Base-by-base conservation (phyloP, 139 green algal genomes). In the Micractinium conductrix region DNA sequence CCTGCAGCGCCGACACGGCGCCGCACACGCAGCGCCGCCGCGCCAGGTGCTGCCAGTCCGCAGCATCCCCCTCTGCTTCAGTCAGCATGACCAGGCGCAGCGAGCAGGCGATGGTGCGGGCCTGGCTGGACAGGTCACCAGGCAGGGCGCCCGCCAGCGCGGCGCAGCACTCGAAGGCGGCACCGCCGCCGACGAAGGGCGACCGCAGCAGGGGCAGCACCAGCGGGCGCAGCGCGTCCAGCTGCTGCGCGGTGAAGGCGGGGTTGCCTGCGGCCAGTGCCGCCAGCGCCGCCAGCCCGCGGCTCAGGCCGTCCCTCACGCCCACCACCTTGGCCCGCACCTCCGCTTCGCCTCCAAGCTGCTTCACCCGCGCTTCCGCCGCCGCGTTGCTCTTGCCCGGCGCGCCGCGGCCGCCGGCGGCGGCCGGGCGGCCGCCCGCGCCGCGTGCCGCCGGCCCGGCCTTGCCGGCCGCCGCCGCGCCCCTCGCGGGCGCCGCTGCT, bases 181-280 rank as follows among this genome's bases (percentile, higher is more conserved):
- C 88, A n/a, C 80, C 79, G 63, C 86, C 83, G 79, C 94, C 93
- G 4, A 94, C 90, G 42, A 97, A 60, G 2, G 89, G 90, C 4
- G 92, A 95, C 7, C 80, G 78, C 63, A 98, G 80, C 78, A 98
- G 89, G 35, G 93, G 95, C 83, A 93, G 68, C 69, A 91, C 91
- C 44, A 94, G 85, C 5, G 87, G 78, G 40, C 84, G 70, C 37
- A 96, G 85, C 5, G 90, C 85, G 65, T 94, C 86, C 70, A 98
- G 85, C 35, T 85, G n/a, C 60, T 19, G 60, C 1, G 89, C 81
- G 16, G 91, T 90, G 74, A 91, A 90, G 16, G 63, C 33, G 26
- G 69, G 79, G 62, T 92, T 88, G 60, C 88, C 90, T 30, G 84
- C 60, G 10, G 91, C 93, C 16, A 87, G 43, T 0, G 84, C 88